Percentiles rank a stretch among this genome's conserved stretches.
phyloP scores from a whole-genome alignment of 2,329 filamentous ascomycete genomes.

The Epichloe scottii region DNA sequence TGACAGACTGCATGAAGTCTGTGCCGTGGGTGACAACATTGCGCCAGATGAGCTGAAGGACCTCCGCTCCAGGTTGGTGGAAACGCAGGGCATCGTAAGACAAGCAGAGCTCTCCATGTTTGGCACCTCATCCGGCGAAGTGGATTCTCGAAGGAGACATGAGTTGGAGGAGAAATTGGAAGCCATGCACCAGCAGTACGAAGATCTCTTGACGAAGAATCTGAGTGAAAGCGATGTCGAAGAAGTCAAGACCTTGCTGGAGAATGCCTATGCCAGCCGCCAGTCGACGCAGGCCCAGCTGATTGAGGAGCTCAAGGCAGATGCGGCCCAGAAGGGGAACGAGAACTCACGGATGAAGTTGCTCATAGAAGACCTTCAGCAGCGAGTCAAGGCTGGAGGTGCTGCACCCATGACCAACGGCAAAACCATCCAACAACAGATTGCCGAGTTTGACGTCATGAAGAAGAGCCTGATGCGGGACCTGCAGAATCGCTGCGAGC shows the following conservation, averaged over 20 bases:
- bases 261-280: slow-evolving; percentile 63
- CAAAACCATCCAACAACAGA: slow-evolving; percentile 94
- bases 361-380: slow-evolving; percentile 69
- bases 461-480: slow-evolving; percentile 99
- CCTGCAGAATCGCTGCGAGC: slow-evolving; percentile 93
- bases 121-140: slow-evolving; percentile 50
- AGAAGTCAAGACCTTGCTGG: slow-evolving; percentile 69
- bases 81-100: slow-evolving; percentile 83
- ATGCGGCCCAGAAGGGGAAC: slow-evolving; percentile 63
- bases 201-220: slow-evolving; percentile 68
- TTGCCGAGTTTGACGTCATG: slow-evolving; percentile 97
- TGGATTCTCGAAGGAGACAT: slow-evolving; percentile 54
- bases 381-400: slow-evolving; percentile 50
- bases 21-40: slow-evolving; percentile 64
- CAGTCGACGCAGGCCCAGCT: slow-evolving; percentile 62
- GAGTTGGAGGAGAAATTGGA: slow-evolving; percentile 69
- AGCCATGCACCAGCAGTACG: slow-evolving; percentile 68
- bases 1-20: slow-evolving; percentile 65
- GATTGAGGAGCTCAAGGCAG: slow-evolving; percentile 62
- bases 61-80: slow-evolving; percentile 66
- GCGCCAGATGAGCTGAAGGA: slow-evolving; percentile 69
- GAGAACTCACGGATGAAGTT: slow-evolving; percentile 74
- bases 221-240: slow-evolving; percentile 67
- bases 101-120: slow-evolving; percentile 84
- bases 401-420: slow-evolving; percentile 55